phyloP scores from a whole-genome alignment of 2,329 filamentous ascomycete species.

The Dothistroma septosporum region DNA sequence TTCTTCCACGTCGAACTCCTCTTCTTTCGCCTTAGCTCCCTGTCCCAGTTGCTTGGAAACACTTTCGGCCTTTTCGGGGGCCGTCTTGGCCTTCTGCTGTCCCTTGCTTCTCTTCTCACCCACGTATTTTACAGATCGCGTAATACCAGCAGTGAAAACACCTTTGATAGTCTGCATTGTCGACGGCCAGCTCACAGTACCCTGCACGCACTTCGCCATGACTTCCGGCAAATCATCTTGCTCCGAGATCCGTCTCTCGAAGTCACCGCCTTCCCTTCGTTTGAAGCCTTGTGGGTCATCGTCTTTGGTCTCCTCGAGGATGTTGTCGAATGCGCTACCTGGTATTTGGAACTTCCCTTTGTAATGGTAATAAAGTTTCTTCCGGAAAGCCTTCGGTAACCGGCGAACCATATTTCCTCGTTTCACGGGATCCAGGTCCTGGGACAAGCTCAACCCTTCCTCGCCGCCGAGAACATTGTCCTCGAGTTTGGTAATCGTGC shows the following conservation, averaged over 20 bases:
- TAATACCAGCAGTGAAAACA: slow-evolving; percentile 69
- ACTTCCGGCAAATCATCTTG: slow-evolving; percentile 64
- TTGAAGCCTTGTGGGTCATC: slow-evolving; percentile 63
- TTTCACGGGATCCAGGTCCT: slow-evolving; percentile 89
- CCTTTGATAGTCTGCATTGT: slow-evolving; percentile 84
- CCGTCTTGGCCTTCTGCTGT: slow-evolving; percentile 23
- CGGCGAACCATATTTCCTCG: slow-evolving; percentile 95
- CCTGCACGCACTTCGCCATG: slow-evolving; percentile 72
- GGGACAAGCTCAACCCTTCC: slow-evolving; percentile 61
- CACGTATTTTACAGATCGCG: slow-evolving; percentile 69
- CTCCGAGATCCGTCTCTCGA: slow-evolving; percentile 81
- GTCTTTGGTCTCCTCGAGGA: slow-evolving; percentile 73
- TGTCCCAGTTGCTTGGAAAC: background rate
- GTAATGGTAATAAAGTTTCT: slow-evolving; percentile 90
- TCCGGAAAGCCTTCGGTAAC: slow-evolving; percentile 78
- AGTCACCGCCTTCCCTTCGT: slow-evolving; percentile 72
- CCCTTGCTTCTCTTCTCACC: slow-evolving; percentile 65
- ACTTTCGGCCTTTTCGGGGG: background rate
- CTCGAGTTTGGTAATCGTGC: slow-evolving; percentile 47
- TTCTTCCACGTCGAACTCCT: background rate
- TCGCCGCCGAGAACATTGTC: background rate
- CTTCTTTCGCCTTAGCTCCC: background rate
- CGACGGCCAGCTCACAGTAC: slow-evolving; percentile 89
- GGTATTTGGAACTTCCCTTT: slow-evolving; percentile 87
- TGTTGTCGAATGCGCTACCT: slow-evolving; percentile 73